Evolutionary conservation across 495 filamentous ascomycete genomes (phyloP), one percentile per base, ranked within the genome.

Genomic region (Hyaloscypha finlandica): DNA sequence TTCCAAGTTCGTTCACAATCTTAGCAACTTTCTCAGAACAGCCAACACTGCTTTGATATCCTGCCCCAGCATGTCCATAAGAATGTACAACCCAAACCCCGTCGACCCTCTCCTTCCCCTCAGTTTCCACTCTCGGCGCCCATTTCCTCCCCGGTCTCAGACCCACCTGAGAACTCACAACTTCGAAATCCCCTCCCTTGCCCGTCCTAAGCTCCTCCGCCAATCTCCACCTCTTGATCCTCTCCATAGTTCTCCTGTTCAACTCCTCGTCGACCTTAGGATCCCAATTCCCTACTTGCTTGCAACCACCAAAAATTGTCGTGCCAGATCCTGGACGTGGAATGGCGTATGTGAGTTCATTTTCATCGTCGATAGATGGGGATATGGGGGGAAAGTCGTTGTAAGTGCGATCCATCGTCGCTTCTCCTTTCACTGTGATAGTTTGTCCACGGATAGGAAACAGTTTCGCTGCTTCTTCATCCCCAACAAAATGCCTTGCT

Each of bases 241-340:
- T 69, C 52, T 64, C 53, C 48, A 69, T 0, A 30, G 69, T 67
- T 55, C 45, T 67, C 53, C 60, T 37, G 31, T 52, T 69, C n/a
- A 69, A 56, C 12, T 31, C 25, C 29, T 64, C 60, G 63, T 72
- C 70, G 8, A 68, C 54, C 4, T 33, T 25, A 3, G 32, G 14
- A 32, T 64, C 42, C 57, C 59, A 72, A 45, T 66, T 63, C 1
- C 66, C 70, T 35, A 6, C 37, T 35, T 72, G 58, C 37, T 72
- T 72, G 56, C 66, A 72, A 19, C 70, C 70, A 20, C 70, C 70
- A 2, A 72, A 33, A 51, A 72, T 68, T 12, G 70, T 72, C 57
- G 70, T 77, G 59, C 63, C 75, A 79, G 77, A 45, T 8, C 67
- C 63, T 1, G 67, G 60, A 6, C 70, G 37, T 8, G 67, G 67